Percentiles rank a stretch among this genome's conserved stretches.
Evolutionary conservation across 2,329 filamentous ascomycete genomes (phyloP).

Genomic region (Aspergillus oerlinghausenensis): DNA sequence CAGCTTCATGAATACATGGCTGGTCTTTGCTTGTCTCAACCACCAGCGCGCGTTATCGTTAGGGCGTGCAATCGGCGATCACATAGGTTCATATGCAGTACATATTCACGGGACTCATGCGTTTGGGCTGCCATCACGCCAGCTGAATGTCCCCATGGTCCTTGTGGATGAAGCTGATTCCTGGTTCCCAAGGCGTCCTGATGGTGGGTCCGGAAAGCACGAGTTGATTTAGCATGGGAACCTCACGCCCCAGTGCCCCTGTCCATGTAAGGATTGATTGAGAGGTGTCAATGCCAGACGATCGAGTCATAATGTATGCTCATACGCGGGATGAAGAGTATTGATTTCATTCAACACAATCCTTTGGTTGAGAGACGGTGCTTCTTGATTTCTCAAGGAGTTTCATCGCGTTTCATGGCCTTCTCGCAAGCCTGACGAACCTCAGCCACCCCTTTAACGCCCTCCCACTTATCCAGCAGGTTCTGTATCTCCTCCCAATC

Average conservation of each 20-base stretch:
- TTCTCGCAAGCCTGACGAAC: slow-evolving; percentile 37
- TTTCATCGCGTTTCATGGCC: slow-evolving; percentile 27
- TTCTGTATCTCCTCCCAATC: slow-evolving; percentile 40
- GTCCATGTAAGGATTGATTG: no score
- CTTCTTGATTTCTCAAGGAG: slow-evolving; percentile 18
- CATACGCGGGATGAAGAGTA: not conserved
- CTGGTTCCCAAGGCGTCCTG: not conserved
- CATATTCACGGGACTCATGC: no score
- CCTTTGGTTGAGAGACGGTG: not conserved
- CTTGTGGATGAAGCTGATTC: not conserved
- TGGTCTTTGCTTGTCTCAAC: no score
- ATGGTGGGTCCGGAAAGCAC: not conserved
- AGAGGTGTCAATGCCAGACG: not conserved
- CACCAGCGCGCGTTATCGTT: no score
- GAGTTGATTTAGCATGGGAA: not conserved
- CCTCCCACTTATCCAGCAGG: slow-evolving; percentile 40
- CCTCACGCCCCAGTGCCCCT: not conserved
- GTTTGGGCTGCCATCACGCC: no score
- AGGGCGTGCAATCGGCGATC: no score
- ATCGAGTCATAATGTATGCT: not conserved
- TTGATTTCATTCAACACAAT: not conserved
- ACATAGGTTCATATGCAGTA: no score
- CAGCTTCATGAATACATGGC: not conserved
- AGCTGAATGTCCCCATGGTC: not conserved
- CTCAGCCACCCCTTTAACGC: slow-evolving; percentile 41